Conservation (phyloP, 2,329 filamentous ascomycete genomes). For the Verticillium tricorpus region DNA sequence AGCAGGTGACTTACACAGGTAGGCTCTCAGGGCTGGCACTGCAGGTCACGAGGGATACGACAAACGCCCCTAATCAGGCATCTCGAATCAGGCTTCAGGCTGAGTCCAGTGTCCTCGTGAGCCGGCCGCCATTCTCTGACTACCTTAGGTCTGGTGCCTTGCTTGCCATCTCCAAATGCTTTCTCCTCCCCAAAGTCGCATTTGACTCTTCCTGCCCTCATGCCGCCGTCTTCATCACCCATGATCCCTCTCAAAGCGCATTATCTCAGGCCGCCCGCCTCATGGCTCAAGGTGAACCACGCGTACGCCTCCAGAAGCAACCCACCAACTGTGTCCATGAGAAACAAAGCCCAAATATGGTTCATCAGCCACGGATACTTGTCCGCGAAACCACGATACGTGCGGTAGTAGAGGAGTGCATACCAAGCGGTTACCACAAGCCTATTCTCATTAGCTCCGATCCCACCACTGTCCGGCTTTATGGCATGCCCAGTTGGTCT, state of each 20-base stretch:
- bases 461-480: too few relatives aligned
- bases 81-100: too few relatives aligned
- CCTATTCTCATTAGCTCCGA: neutral
- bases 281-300: conserved; percentile 6
- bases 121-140: too few relatives aligned
- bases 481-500: too few relatives aligned
- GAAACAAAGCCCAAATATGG: conserved; percentile 6
- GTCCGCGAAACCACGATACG: conserved; percentile 4
- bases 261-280: conserved; percentile 4
- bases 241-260: neutral
- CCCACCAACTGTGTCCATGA: conserved; percentile 8
- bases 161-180: too few relatives aligned
- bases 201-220: neutral
- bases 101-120: too few relatives aligned
- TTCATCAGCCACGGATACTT: conserved; percentile 5
- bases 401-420: conserved; percentile 1
- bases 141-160: too few relatives aligned
- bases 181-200: too few relatives aligned
- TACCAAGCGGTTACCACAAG: conserved; percentile 7
- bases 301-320: conserved; percentile 9
- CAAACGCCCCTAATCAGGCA: too few relatives aligned
- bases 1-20: too few relatives aligned
- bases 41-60: too few relatives aligned
- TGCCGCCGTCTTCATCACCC: neutral
- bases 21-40: too few relatives aligned